These are phyloP conservation scores for Euphorbia peplus DNA, from an alignment of 345 rosid genomes.

Conservation along the genomic window DNA sequence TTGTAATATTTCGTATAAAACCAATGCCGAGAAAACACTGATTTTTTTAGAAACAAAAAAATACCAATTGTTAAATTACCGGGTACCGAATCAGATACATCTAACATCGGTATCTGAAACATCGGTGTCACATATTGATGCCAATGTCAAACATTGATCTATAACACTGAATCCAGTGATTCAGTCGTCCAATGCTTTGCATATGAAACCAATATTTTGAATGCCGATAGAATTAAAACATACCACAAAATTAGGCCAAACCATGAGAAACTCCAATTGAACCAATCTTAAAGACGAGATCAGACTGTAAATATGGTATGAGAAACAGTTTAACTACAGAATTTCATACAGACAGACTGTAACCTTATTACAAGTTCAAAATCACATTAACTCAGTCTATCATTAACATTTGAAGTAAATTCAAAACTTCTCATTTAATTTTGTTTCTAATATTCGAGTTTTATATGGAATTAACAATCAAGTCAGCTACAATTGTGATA, in stretches of 20 bases:
- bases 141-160: too few species aligned
- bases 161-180: too few species aligned
- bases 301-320: neutral
- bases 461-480: neutral
- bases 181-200: too few species aligned
- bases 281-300: neutral
- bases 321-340: neutral
- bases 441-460: constrained; percentile 8
- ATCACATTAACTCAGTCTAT: neutral
- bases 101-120: too few species aligned
- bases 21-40: too few species aligned
- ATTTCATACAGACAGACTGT: neutral
- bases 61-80: too few species aligned
- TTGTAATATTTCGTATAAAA: too few species aligned
- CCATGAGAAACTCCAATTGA: neutral
- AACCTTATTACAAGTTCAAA: constrained; percentile 18
- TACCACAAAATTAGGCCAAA: constrained; percentile 3
- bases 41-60: too few species aligned
- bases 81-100: too few species aligned
- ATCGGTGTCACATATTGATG: too few species aligned
- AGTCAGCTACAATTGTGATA: constrained; percentile 68
- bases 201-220: too few species aligned
- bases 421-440: constrained; percentile 14
- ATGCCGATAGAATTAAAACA: too few species aligned
- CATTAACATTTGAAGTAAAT: constrained; percentile 13